Evolutionary conservation across 176 grass and related monocot genomes (phyloP).

Genomic region (Elymus sibiricus): DNA sequence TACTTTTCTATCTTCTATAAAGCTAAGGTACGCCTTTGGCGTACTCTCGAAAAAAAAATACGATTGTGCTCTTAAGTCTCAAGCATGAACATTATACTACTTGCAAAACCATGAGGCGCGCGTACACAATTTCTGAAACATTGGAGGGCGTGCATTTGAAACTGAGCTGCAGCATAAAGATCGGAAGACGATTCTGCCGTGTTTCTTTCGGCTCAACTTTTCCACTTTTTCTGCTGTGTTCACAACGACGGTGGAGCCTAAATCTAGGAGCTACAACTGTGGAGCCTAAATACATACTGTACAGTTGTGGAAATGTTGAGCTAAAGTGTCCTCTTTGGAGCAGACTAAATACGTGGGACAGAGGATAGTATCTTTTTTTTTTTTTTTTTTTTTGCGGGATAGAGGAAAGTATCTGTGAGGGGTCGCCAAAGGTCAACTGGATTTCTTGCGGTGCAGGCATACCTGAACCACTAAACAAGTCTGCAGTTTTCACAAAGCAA

Average conservation of each 20-base stretch:
- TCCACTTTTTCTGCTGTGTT: conserved; percentile 7
- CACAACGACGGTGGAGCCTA: background rate
- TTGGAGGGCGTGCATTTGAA: background rate
- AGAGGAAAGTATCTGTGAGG: conserved; percentile 17
- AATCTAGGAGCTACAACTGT: background rate
- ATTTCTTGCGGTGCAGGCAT: conserved; percentile 21
- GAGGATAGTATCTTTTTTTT: background rate
- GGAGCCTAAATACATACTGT: background rate
- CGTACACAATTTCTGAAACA: background rate
- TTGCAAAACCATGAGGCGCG: background rate
- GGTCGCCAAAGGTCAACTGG: background rate
- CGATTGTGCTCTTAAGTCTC: too few relatives aligned
- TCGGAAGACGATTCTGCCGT: conserved; percentile 30
- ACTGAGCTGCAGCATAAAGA: background rate
- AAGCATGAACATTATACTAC: too few relatives aligned
- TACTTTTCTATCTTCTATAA: too few relatives aligned
- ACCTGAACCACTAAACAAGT: background rate
- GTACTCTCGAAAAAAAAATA: too few relatives aligned
- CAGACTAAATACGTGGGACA: background rate
- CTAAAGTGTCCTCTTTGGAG: background rate
- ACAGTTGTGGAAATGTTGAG: background rate
- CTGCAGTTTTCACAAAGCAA: background rate
- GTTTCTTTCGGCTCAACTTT: conserved; percentile 48
- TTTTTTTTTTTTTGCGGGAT: too few relatives aligned
- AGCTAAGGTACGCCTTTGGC: too few relatives aligned